Base-by-base conservation (phyloP, 345 rosid genomes). In the Gossypium herbaceum region DNA sequence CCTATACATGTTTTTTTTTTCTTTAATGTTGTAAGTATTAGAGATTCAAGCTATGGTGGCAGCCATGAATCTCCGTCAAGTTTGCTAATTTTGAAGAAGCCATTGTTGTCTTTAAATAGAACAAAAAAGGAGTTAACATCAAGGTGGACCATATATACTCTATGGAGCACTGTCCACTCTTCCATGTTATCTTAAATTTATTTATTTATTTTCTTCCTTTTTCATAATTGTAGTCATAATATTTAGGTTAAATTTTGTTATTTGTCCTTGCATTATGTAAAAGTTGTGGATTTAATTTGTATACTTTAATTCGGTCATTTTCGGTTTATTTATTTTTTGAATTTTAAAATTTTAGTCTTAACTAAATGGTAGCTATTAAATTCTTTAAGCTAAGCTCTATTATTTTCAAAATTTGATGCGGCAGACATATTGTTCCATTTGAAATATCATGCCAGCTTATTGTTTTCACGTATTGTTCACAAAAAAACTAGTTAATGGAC, bases 1-100 rank as follows among this genome's bases (percentile, higher is more conserved):
- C 56, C 52, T 64, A 51, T 71, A 73, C 80, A 81, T 56, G 25
- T n/a, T 81, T 25, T 44, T 75, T 59, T 22, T 9, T 54, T 34
- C 39, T 7, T 19, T 19, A 56, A n/a, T 56, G 12, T n/a, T 56
- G 25, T 2, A 19, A 56, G 60, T 9, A 19, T n/a, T 56, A 56
- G 60, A 56, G 25, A 56, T 56, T 56, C 60, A 56, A 56, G 25
- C 25, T 19, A 56, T 17, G 17, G 22, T 17, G 10, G 59, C 59
- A 8, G 25, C 59, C 59, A 55, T 55, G 59, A 55, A 45, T 45
- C 50, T 45, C 50, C 41, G 17, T 7, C 12, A 55, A 55, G 59
- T 2, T 55, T 55, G 12, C 50, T 45, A 24, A 24, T 24, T 45
- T 34, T 34, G 41, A 34, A 34, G 41, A 34, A 45, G 50, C 50